A percentile compares a stretch with the other conserved stretches of the same genome.
These are phyloP conservation scores for Kewa caespitosa DNA, from an alignment of 179 eudicot species.

Conservation along the genomic window DNA sequence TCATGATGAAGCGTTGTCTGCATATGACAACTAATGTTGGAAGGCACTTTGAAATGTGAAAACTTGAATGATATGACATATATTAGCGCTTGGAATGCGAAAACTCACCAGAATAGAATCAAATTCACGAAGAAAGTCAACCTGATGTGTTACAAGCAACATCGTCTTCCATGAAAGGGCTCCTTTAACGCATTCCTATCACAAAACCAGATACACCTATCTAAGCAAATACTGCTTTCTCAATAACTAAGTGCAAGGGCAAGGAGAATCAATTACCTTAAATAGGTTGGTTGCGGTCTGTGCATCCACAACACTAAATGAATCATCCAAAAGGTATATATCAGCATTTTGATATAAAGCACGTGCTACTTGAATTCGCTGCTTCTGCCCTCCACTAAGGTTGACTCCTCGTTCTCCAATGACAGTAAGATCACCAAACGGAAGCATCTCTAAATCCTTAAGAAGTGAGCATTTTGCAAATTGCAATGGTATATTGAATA, in stretches of 20 bases:
- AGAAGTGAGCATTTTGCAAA: constrained; percentile 65
- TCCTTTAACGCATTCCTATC: constrained; percentile 72
- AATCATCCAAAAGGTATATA: constrained; percentile 81
- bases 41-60: too few relatives aligned
- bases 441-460: constrained; percentile 73
- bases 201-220: constrained; percentile 7
- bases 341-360: constrained; percentile 79
- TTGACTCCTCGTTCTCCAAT: constrained; percentile 90
- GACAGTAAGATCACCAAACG: constrained; percentile 71
- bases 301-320: constrained; percentile 90
- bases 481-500: too few relatives aligned
- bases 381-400: constrained; percentile 88
- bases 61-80: too few relatives aligned
- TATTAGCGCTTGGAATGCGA: background rate
- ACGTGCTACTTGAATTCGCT: constrained; percentile 78
- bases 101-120: constrained; percentile 64
- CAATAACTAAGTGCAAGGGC: background rate
- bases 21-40: too few relatives aligned
- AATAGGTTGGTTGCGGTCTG: constrained; percentile 73
- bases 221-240: background rate
- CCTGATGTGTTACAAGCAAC: constrained; percentile 84
- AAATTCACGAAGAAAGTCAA: constrained; percentile 77
- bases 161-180: constrained; percentile 72
- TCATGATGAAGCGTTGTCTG: too few relatives aligned
- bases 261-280: constrained; percentile 35